A percentile compares a stretch with the other conserved stretches of the same genome.
Evolutionary conservation across 495 filamentous ascomycete genomes (phyloP).

Genomic region (Cercophora newfieldiana): DNA sequence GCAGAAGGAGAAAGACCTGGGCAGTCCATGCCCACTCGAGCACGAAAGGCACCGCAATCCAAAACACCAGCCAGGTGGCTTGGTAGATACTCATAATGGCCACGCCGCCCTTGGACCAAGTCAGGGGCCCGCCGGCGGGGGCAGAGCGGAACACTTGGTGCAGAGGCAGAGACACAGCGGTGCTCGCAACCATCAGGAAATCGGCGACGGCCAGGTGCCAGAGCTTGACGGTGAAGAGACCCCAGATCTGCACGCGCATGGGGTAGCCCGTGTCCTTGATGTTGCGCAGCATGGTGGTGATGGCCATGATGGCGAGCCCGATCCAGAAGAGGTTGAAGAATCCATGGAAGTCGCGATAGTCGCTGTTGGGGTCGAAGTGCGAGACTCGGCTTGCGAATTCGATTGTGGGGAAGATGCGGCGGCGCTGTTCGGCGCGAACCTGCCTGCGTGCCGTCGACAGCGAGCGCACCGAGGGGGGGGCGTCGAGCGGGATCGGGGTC

Average conservation of each 20-base stretch:
- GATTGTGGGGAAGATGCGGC: slow-evolving; percentile 91
- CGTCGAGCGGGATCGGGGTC: slow-evolving; percentile 88
- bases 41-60: slow-evolving; percentile 87
- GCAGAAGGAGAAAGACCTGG: slow-evolving; percentile 91
- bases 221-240: slow-evolving; percentile 79
- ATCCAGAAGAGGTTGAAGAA: slow-evolving; percentile 99
- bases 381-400: slow-evolving; percentile 91
- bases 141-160: slow-evolving; percentile 63
- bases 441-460: slow-evolving; percentile 84
- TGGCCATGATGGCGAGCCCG: slow-evolving; percentile 91
- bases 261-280: slow-evolving; percentile 91
- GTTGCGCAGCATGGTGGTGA: slow-evolving; percentile 87
- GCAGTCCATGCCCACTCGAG: slow-evolving; percentile 90
- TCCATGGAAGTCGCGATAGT: slow-evolving; percentile 91
- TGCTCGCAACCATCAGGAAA: slow-evolving; percentile 76
- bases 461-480: slow-evolving; percentile 82
- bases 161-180: slow-evolving; percentile 68
- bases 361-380: slow-evolving; percentile 90
- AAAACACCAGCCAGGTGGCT: slow-evolving; percentile 72
- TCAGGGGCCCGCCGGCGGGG: slow-evolving; percentile 54
- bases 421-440: slow-evolving; percentile 75
- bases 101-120: slow-evolving; percentile 76
- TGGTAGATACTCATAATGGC: slow-evolving; percentile 81
- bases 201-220: slow-evolving; percentile 86
- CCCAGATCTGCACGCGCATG: slow-evolving; percentile 81